Conservation (phyloP, 345 rosid species). For the Passiflora organensis region DNA sequence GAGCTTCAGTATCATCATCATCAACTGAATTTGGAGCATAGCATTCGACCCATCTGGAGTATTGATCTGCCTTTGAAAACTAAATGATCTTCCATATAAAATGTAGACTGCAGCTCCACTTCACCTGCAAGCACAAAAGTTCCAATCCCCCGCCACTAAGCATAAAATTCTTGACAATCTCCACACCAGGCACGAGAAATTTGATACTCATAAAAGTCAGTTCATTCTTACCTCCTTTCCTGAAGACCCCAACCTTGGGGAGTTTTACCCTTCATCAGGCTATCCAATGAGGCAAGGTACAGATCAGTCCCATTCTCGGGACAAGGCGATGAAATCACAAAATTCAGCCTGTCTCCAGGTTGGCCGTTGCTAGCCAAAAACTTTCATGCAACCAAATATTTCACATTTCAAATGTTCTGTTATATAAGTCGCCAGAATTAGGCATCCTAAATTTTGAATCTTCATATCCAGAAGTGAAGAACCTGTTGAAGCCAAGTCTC, state of each 20-base stretch:
- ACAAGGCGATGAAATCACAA: conserved; percentile 7
- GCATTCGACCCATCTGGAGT: conserved; percentile 19
- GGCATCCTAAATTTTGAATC: conserved; percentile 59
- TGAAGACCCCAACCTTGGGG: conserved; percentile 21
- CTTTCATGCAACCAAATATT: conserved; percentile 12
- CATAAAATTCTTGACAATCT: too few species aligned
- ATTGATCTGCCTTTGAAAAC: conserved; percentile 16
- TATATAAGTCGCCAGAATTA: conserved; percentile 59
- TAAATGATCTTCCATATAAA: conserved; percentile 10
- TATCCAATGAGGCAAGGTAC: conserved; percentile 26
- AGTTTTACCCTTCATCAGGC: conserved; percentile 35
- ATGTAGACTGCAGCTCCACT: conserved; percentile 10
- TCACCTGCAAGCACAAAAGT: conserved; percentile 22
- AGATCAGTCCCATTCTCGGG: conserved; percentile 21
- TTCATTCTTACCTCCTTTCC: conserved; percentile 43
- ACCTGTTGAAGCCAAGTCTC: conserved; percentile 55
- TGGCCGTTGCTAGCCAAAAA: conserved; percentile 18
- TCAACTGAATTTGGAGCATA: conserved; percentile 19
- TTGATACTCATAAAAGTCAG: too few species aligned
- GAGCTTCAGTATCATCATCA: conserved; percentile 5
- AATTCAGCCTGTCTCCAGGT: conserved; percentile 13
- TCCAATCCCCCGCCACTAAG: too few species aligned
- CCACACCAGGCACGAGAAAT: too few species aligned
- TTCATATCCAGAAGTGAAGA: conserved; percentile 51
- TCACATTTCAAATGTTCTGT: conserved; percentile 74